These are phyloP conservation scores for Hymenoscyphus fraxineus DNA, from an alignment of 2,329 filamentous ascomycete species.

Conservation along the genomic window DNA sequence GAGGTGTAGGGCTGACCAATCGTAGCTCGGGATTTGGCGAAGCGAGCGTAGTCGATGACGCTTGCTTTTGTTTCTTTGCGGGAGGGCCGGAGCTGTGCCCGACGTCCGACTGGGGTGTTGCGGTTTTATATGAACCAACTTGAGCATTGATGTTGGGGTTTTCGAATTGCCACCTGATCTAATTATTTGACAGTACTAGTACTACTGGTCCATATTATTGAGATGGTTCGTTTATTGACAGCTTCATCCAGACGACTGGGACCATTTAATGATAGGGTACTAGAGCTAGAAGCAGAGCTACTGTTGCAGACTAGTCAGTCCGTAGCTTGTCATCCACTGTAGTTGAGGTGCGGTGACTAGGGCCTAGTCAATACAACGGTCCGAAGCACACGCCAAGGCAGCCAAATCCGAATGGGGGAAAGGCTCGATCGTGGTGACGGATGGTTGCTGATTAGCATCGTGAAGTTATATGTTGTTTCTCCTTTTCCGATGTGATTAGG, in stretches of 20 bases:
- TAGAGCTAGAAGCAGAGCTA: too few species aligned
- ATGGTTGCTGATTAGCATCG: neutral
- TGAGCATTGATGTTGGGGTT: neutral
- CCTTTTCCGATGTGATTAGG: neutral
- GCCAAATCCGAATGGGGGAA: neutral
- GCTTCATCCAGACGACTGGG: neutral
- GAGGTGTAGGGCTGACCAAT: constrained; percentile 2
- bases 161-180: neutral
- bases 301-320: neutral
- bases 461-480: neutral
- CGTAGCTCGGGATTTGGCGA: neutral
- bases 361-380: neutral
- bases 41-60: neutral
- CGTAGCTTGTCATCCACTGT: neutral
- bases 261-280: neutral
- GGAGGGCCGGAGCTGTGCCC: neutral
- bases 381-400: neutral
- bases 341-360: neutral
- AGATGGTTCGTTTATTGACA: neutral
- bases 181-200: neutral
- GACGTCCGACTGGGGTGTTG: neutral
- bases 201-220: neutral
- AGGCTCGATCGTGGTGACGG: neutral
- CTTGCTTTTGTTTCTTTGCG: neutral
- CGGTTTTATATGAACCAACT: neutral